A percentile compares a stretch with the other conserved stretches of the same genome.
phyloP scores from a whole-genome alignment of 208 protist species.

The Sergeia podlipaevii region DNA sequence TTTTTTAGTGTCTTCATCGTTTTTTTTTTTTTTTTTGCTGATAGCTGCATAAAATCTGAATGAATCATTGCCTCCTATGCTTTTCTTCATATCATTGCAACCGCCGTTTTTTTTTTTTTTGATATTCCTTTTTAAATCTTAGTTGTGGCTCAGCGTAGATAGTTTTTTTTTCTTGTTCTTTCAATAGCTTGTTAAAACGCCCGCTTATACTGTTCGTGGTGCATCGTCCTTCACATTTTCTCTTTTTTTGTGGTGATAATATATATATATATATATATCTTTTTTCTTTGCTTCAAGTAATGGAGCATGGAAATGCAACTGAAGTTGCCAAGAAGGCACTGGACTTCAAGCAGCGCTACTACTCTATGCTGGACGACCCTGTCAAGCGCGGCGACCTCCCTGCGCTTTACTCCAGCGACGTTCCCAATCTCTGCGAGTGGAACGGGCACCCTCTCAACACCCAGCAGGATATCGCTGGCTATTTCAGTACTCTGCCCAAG shows the following conservation, averaged over 20 bases:
- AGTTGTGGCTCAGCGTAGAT: too few relatives aligned
- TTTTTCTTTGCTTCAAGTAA: constrained; percentile 10
- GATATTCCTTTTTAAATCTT: constrained; percentile 1
- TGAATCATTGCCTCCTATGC: too few relatives aligned
- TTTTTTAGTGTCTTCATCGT: too few relatives aligned
- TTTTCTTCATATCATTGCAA: too few relatives aligned
- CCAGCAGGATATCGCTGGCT: constrained; percentile 40
- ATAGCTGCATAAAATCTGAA: too few relatives aligned
- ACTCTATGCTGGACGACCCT: constrained; percentile 70
- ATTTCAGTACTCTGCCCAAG: constrained; percentile 60
- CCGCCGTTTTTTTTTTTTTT: constrained; percentile 6
- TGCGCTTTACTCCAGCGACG: constrained; percentile 60
- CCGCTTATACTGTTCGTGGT: background rate
- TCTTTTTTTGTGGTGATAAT: background rate
- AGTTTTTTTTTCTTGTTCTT: background rate
- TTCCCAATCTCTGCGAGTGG: constrained; percentile 81
- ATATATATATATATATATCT: too few relatives aligned
- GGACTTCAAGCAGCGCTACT: constrained; percentile 76
- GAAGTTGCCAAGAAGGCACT: constrained; percentile 80
- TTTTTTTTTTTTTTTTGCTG: too few relatives aligned
- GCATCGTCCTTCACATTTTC: background rate
- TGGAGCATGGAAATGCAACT: constrained; percentile 67
- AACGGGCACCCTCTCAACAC: constrained; percentile 77
- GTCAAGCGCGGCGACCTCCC: constrained; percentile 48
- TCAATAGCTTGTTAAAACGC: background rate